Percentiles rank a stretch among this genome's conserved stretches.
Evolutionary conservation across 169 alveolate species (phyloP).

Genomic region (Plasmodium vivax): DNA sequence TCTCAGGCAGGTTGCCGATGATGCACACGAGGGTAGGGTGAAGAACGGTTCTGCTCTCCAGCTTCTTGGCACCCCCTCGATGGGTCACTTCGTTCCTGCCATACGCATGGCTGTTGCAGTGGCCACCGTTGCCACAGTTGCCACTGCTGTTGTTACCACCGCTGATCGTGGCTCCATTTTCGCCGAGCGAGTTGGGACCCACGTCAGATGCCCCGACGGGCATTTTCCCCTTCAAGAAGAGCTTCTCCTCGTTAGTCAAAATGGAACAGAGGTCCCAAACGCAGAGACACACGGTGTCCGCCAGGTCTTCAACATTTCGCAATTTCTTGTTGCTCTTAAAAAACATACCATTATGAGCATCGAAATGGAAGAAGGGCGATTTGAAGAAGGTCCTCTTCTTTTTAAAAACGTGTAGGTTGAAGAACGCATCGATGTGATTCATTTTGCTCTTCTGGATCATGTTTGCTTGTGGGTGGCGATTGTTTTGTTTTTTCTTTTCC

Average conservation of each 20-base stretch:
- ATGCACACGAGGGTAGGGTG: constrained; percentile 58
- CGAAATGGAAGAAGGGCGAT: constrained; percentile 38
- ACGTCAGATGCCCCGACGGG: not conserved
- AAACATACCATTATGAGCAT: constrained; percentile 19
- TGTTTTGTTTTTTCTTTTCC: not conserved
- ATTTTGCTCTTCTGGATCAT: not conserved
- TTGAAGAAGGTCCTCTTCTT: constrained; percentile 29
- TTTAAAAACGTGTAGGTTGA: constrained; percentile 54
- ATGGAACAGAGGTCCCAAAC: constrained; percentile 65
- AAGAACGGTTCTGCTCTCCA: not conserved
- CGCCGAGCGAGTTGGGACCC: not conserved
- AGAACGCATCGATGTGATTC: constrained; percentile 12
- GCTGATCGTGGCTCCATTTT: not conserved
- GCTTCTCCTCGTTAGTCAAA: constrained; percentile 32
- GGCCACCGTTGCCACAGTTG: not conserved
- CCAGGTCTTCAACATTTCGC: not conserved
- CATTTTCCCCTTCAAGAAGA: constrained; percentile 5
- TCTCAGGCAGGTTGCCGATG: constrained; percentile 27
- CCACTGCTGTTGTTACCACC: not conserved
- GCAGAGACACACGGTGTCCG: constrained; percentile 27
- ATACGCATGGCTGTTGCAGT: not conserved
- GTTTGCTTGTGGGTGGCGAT: not conserved
- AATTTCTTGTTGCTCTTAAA: constrained; percentile 31
- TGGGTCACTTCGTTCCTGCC: not conserved
- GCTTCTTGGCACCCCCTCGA: not conserved